Evolutionary conservation across 805 yeast genomes (phyloP), one percentile per base, ranked within the genome.

Genomic region (Candida endomychidarum): DNA sequence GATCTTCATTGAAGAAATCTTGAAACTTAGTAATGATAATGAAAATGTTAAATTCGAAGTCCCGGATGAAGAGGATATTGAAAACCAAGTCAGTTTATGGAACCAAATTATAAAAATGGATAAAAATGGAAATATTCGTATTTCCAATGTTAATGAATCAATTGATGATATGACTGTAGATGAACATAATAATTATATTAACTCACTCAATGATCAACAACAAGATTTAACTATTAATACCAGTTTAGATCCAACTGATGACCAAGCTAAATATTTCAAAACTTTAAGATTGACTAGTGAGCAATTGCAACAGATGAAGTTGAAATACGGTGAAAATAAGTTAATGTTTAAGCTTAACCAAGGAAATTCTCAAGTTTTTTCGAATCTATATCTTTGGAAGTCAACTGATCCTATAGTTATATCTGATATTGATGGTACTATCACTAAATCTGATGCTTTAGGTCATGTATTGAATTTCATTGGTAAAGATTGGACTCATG

Each of bases 401-500:
- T 74, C 82, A 49, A 73, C 80, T 42, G 81, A 83, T 0, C 97
- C 98, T 1, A 85, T 93, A 29, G 99, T 93, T 5, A 91, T 93
- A 18, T 87, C 96, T 7, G 99, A 93, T 64, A 93, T 93, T 43
- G 99, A 93, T 60, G 99, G 99, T 12, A 93, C 99, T 1, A 93
- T 93, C 49, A 93, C 99, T 12, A 90, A 89, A 61, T 89, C 97
- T 0, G 99, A 93, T 66, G 99, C 99, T 0, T 68, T 93, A 53
- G 99, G 99, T 2, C 99, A 93, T 62, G 91, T 93, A 2, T 70
- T 93, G 60, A 89, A 93, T 12, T 81, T 91, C 80, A 70, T 93
- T 25, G 99, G 99, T 4, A 78, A 88, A 51, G 99, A 93, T 66
- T 93, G 99, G 99, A 93, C 99, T 0, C 99, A 93, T 59, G 78